Percentiles rank a stretch among this genome's conserved stretches.
Conservation (phyloP, 2,329 filamentous ascomycete genomes). For the Penicillium sp. region DNA sequence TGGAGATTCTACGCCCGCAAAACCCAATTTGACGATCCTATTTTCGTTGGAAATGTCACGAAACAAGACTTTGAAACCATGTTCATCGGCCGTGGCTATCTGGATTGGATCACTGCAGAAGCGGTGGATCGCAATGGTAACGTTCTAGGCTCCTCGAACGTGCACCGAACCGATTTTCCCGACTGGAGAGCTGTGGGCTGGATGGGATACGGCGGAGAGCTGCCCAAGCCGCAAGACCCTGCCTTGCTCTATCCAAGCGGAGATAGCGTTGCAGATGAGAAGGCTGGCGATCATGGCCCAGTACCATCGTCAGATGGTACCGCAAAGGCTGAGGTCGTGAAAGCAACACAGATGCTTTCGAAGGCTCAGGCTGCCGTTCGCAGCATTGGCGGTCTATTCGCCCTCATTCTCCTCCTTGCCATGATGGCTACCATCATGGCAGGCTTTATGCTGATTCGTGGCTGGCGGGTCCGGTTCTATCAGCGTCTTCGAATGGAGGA, state of each 20-base stretch:
- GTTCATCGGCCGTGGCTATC: slow-evolving; percentile 25
- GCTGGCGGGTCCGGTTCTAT: slow-evolving; percentile 30
- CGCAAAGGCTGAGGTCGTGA: slow-evolving; percentile 19
- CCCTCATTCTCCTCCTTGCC: slow-evolving; percentile 22
- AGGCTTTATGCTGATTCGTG: slow-evolving; percentile 23
- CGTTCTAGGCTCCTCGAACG: slow-evolving; percentile 18
- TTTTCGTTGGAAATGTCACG: slow-evolving; percentile 21
- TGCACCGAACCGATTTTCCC: slow-evolving; percentile 23
- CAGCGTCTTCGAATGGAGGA: slow-evolving; percentile 20
- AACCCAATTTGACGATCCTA: slow-evolving; percentile 23
- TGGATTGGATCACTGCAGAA: slow-evolving; percentile 27
- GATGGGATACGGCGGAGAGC: slow-evolving; percentile 13
- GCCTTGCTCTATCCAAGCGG: slow-evolving; percentile 5
- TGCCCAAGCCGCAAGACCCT: slow-evolving; percentile 20
- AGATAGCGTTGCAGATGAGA: neutral
- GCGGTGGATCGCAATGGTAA: slow-evolving; percentile 23
- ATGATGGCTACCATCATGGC: slow-evolving; percentile 21
- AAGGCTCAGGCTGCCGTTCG: slow-evolving; percentile 22
- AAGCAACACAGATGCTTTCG: slow-evolving; percentile 20
- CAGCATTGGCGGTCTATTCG: slow-evolving; percentile 24
- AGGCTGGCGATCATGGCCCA: neutral
- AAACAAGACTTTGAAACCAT: slow-evolving; percentile 27
- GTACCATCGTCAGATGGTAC: slow-evolving; percentile 6
- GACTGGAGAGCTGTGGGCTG: slow-evolving; percentile 24
- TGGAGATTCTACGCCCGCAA: slow-evolving; percentile 41